Percentiles rank a stretch among this genome's conserved stretches.
phyloP scores from a whole-genome alignment of 305 asterid species.

The Andrographis paniculata region DNA sequence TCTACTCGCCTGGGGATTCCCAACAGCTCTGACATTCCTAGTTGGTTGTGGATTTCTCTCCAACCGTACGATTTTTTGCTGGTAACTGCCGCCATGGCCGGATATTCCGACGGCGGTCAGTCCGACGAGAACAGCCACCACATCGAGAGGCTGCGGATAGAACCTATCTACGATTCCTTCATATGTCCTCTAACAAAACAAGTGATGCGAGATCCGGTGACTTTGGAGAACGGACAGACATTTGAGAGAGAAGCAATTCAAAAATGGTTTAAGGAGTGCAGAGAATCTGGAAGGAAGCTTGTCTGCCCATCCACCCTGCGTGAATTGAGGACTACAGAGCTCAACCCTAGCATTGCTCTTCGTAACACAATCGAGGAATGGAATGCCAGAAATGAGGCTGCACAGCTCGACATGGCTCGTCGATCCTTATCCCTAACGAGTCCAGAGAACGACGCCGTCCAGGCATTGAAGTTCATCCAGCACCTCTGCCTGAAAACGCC shows the following conservation, averaged over 20 bases:
- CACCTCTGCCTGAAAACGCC: slow-evolving; percentile 53
- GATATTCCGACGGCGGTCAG: slow-evolving; percentile 59
- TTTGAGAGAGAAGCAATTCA: slow-evolving; percentile 90
- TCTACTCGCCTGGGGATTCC: no score
- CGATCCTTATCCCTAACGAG: slow-evolving; percentile 44
- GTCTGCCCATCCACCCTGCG: slow-evolving; percentile 73
- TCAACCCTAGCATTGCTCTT: slow-evolving; percentile 85
- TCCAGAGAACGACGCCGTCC: slow-evolving; percentile 56
- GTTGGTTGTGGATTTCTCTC: no score
- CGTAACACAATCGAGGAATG: slow-evolving; percentile 86
- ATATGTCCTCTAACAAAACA: slow-evolving; percentile 86
- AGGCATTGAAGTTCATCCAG: slow-evolving; percentile 59
- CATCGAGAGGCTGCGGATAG: slow-evolving; percentile 65
- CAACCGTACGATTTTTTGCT: no score
- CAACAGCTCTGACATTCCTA: no score
- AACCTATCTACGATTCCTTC: slow-evolving; percentile 83
- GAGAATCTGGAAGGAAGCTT: slow-evolving; percentile 50
- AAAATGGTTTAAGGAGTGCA: slow-evolving; percentile 75
- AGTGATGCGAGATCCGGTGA: slow-evolving; percentile 87
- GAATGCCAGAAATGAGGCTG: slow-evolving; percentile 95
- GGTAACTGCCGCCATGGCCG: slow-evolving; percentile 47
- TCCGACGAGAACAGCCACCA: slow-evolving; percentile 81
- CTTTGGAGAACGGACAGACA: slow-evolving; percentile 81
- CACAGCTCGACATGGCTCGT: slow-evolving; percentile 82
- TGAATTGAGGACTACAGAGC: slow-evolving; percentile 63